Conservation (phyloP, 768 basidiomycete genomes). For the Psilocybe azurescens region DNA sequence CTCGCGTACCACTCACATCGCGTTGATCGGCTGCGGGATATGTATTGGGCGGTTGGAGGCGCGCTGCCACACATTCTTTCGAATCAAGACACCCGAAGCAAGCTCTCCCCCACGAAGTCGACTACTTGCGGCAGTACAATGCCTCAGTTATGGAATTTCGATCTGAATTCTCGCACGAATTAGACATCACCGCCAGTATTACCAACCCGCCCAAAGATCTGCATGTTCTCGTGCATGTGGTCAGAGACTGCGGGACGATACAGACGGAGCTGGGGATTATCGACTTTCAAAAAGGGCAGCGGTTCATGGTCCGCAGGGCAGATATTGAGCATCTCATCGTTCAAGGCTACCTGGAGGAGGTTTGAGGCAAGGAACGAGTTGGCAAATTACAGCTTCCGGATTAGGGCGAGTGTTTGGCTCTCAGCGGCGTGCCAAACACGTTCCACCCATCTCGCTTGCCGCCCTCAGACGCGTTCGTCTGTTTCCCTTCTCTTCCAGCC, state of each 20-base stretch:
- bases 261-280: slow-evolving; percentile 92
- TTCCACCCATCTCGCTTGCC: slow-evolving; percentile 12
- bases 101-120: slow-evolving; percentile 55
- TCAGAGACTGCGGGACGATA: slow-evolving; percentile 89
- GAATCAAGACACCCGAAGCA: slow-evolving; percentile 68
- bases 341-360: slow-evolving; percentile 91
- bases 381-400: neutral
- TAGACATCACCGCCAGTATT: slow-evolving; percentile 88
- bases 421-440: slow-evolving; percentile 26
- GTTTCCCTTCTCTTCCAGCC: slow-evolving; percentile 5
- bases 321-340: slow-evolving; percentile 96
- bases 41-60: slow-evolving; percentile 91
- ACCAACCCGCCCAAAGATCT: slow-evolving; percentile 87
- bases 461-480: slow-evolving; percentile 14
- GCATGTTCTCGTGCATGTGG: slow-evolving; percentile 85
- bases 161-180: slow-evolving; percentile 81
- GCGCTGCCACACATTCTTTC: slow-evolving; percentile 84
- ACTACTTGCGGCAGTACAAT: slow-evolving; percentile 85
- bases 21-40: slow-evolving; percentile 79
- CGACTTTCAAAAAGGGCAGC: slow-evolving; percentile 87
- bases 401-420: slow-evolving; percentile 21
- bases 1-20: slow-evolving; percentile 93
- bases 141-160: slow-evolving; percentile 84
- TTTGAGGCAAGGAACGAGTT: slow-evolving; percentile 38
- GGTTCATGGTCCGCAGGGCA: slow-evolving; percentile 86